Conservation (phyloP, 2,329 filamentous ascomycete species). For the Ophiostoma angusticollis region DNA sequence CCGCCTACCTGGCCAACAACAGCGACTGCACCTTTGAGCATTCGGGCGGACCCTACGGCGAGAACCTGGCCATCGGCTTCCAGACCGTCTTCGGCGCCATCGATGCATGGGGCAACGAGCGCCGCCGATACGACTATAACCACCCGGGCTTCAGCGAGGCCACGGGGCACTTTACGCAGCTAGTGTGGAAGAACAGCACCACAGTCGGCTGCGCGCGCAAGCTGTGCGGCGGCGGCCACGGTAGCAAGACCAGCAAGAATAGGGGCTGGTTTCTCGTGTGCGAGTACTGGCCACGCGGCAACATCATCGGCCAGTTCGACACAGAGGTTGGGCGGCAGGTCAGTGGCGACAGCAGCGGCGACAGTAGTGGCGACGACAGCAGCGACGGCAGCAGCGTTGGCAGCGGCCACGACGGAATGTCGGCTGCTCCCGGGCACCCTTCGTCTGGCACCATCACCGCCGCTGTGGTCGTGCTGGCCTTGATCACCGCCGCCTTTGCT, state of each 20-base stretch:
- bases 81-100: constrained; percentile 41
- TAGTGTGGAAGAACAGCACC: constrained; percentile 55
- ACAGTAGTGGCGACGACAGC: background rate
- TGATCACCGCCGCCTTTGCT: constrained; percentile 4
- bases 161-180: constrained; percentile 61
- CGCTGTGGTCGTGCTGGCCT: constrained; percentile 6
- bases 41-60: constrained; percentile 52
- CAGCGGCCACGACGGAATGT: too few species aligned
- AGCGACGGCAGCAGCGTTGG: background rate
- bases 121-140: constrained; percentile 44
- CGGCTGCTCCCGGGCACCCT: too few species aligned
- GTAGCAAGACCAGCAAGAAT: constrained; percentile 2
- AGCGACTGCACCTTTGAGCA: constrained; percentile 37
- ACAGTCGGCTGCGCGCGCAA: constrained; percentile 41
- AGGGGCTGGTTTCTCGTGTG: constrained; percentile 55
- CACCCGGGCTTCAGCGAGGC: constrained; percentile 41
- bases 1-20: constrained; percentile 30
- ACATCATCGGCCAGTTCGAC: constrained; percentile 41
- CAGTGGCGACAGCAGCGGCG: constrained; percentile 13
- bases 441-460: constrained; percentile 5
- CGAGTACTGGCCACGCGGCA: constrained; percentile 57
- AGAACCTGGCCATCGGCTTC: constrained; percentile 62
- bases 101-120: constrained; percentile 54
- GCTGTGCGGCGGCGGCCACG: constrained; percentile 24
- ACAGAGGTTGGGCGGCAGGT: constrained; percentile 30